These are phyloP conservation scores for Chaetoceros muelleri DNA, from an alignment of 108 stramenopile genomes.

Conservation along the genomic window DNA sequence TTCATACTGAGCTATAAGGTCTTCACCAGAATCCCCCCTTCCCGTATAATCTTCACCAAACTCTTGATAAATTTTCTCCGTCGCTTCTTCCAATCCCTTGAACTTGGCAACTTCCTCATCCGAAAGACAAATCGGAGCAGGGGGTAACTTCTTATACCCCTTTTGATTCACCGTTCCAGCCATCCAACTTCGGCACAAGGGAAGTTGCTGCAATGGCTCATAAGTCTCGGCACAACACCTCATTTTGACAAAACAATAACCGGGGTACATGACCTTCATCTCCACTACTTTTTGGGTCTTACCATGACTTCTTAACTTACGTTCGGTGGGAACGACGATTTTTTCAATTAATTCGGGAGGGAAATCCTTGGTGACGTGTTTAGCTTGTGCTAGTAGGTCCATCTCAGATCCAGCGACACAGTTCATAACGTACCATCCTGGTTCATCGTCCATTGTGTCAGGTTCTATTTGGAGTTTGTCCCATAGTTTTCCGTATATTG, in stretches of 20 bases:
- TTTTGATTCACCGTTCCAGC: slow-evolving; percentile 60
- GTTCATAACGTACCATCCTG: slow-evolving; percentile 72
- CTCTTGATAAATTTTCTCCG: slow-evolving; percentile 36
- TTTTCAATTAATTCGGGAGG: slow-evolving; percentile 35
- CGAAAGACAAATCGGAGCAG: slow-evolving; percentile 52
- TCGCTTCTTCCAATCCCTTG: slow-evolving; percentile 59
- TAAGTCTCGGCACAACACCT: slow-evolving; percentile 49
- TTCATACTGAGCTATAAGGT: slow-evolving; percentile 43
- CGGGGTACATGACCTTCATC: slow-evolving; percentile 69
- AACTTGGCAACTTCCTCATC: slow-evolving; percentile 72
- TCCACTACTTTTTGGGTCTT: slow-evolving; percentile 74
- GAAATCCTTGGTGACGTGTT: slow-evolving; percentile 21
- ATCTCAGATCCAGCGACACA: slow-evolving; percentile 76
- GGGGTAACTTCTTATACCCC: slow-evolving; percentile 69
- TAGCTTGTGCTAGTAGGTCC: slow-evolving; percentile 48
- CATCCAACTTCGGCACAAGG: slow-evolving; percentile 74
- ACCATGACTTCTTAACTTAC: slow-evolving; percentile 50
- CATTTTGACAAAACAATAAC: slow-evolving; percentile 77
- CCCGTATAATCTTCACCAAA: slow-evolving; percentile 31
- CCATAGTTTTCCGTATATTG: slow-evolving; percentile 34
- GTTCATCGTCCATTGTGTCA: slow-evolving; percentile 30
- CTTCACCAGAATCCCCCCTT: slow-evolving; percentile 25
- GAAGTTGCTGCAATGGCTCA: slow-evolving; percentile 58
- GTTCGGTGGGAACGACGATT: slow-evolving; percentile 57
- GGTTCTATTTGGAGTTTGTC: slow-evolving; percentile 57